These are phyloP conservation scores for Trypanosoma caninum DNA, from an alignment of 208 protist species.

Conservation along the genomic window DNA sequence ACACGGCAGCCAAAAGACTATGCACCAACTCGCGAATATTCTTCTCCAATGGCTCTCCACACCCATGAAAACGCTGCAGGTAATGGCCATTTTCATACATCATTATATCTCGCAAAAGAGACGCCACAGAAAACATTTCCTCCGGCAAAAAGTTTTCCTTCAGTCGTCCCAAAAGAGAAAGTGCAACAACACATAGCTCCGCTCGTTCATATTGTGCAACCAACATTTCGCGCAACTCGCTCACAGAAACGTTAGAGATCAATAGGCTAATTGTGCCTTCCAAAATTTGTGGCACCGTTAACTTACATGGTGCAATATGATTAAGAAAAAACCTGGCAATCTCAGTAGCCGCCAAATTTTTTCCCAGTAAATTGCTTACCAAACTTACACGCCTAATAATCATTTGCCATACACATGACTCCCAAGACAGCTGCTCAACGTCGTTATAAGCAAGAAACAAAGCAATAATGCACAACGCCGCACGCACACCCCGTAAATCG, in stretches of 20 bases:
- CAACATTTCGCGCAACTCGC: conserved; percentile 16
- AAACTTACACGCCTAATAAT: conserved; percentile 53
- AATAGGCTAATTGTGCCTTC: conserved; percentile 24
- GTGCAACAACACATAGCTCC: conserved; percentile 19
- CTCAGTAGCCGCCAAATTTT: conserved; percentile 24
- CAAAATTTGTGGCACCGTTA: conserved; percentile 26
- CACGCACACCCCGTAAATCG: conserved; percentile 52
- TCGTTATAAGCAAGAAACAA: conserved; percentile 13
- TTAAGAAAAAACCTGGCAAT: conserved; percentile 37
- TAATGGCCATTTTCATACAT: conserved; percentile 33
- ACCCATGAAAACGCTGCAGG: conserved; percentile 47
- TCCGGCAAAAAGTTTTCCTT: conserved; percentile 22
- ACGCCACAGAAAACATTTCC: conserved; percentile 24
- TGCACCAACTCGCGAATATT: conserved; percentile 46
- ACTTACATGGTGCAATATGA: conserved; percentile 15
- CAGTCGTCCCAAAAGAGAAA: conserved; percentile 23
- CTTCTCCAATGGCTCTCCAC: conserved; percentile 37
- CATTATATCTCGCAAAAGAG: conserved; percentile 22
- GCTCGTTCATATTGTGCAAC: conserved; percentile 8
- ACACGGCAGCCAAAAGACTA: conserved; percentile 38
- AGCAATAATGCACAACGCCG: conserved; percentile 45
- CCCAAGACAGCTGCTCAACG: conserved; percentile 31
- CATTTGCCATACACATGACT: conserved; percentile 52
- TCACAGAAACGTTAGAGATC: conserved; percentile 11
- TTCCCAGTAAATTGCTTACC: conserved; percentile 35